These are phyloP conservation scores for Eucalyptus virginea DNA, from an alignment of 345 rosid species.

Conservation along the genomic window DNA sequence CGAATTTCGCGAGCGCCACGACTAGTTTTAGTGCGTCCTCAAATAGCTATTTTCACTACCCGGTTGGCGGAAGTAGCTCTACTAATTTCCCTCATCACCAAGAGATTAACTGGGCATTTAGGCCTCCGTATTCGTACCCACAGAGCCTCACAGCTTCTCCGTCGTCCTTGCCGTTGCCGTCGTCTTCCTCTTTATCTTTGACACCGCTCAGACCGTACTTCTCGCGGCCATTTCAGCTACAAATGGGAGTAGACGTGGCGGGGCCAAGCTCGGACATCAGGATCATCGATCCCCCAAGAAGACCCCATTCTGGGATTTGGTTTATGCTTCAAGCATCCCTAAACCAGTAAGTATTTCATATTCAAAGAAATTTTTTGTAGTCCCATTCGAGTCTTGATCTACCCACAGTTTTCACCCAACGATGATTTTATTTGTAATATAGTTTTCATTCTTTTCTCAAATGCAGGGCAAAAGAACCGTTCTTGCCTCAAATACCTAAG, in stretches of 20 bases:
- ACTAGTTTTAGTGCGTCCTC: not conserved
- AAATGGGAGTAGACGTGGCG: conserved; percentile 28
- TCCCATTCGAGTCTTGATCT: not conserved
- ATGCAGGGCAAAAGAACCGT: conserved; percentile 77
- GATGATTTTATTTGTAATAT: not conserved
- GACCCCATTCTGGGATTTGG: conserved; percentile 93
- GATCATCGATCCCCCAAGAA: conserved; percentile 69
- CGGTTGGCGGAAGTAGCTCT: not conserved
- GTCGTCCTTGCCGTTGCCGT: conserved; percentile 14
- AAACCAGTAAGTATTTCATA: conserved; percentile 64
- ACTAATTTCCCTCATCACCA: not conserved
- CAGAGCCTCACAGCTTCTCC: conserved; percentile 22
- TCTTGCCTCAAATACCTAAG: conserved; percentile 89
- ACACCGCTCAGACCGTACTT: conserved; percentile 53
- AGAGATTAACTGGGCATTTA: conserved; percentile 37
- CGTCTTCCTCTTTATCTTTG: conserved; percentile 32
- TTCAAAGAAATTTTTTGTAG: not conserved
- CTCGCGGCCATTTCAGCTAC: conserved; percentile 41
- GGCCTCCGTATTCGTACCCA: conserved; percentile 22
- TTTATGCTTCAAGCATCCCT: conserved; percentile 84
- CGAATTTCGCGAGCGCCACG: not conserved
- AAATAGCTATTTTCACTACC: not conserved
- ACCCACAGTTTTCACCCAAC: not conserved
- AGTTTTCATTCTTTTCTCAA: not conserved
- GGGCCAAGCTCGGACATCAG: conserved; percentile 62